These are phyloP conservation scores for Ascochyta pisi DNA, from an alignment of 2,329 filamentous ascomycete genomes.

Conservation along the genomic window DNA sequence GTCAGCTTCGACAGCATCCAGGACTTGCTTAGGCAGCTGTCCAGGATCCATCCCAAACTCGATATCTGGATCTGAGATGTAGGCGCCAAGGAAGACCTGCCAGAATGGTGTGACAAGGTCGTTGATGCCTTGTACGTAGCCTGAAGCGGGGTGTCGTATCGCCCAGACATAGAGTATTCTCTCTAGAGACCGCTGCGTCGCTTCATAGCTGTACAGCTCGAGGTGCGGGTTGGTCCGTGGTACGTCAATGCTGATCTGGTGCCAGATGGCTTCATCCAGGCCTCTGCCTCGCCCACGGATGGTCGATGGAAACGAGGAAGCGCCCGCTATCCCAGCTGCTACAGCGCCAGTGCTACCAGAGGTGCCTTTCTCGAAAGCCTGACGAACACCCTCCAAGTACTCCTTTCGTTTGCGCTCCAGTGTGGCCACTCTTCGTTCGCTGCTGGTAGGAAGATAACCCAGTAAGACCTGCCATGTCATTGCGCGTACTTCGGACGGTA, in stretches of 20 bases:
- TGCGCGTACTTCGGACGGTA: slow-evolving; percentile 92
- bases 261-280: slow-evolving; percentile 97
- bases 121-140: slow-evolving; percentile 98
- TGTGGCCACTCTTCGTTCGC: slow-evolving; percentile 86
- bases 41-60: slow-evolving; percentile 96
- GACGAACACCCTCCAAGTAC: slow-evolving; percentile 87
- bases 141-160: slow-evolving; percentile 93
- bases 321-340: slow-evolving; percentile 54
- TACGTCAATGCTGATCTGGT: slow-evolving; percentile 98
- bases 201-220: slow-evolving; percentile 92
- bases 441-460: slow-evolving; percentile 95
- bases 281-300: slow-evolving; percentile 73
- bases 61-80: slow-evolving; percentile 92
- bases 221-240: slow-evolving; percentile 96
- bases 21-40: slow-evolving; percentile 84
- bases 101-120: slow-evolving; percentile 97
- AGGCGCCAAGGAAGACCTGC: slow-evolving; percentile 94
- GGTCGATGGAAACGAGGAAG: slow-evolving; percentile 49
- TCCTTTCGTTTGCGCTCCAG: slow-evolving; percentile 95
- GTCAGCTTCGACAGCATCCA: slow-evolving; percentile 97
- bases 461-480: slow-evolving; percentile 99
- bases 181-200: slow-evolving; percentile 91
- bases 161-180: slow-evolving; percentile 97
- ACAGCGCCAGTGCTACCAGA: slow-evolving; percentile 38
- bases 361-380: slow-evolving; percentile 66